Evolutionary conservation across 495 filamentous ascomycete genomes (phyloP).

Genomic region (Lophiostoma macrostomum): DNA sequence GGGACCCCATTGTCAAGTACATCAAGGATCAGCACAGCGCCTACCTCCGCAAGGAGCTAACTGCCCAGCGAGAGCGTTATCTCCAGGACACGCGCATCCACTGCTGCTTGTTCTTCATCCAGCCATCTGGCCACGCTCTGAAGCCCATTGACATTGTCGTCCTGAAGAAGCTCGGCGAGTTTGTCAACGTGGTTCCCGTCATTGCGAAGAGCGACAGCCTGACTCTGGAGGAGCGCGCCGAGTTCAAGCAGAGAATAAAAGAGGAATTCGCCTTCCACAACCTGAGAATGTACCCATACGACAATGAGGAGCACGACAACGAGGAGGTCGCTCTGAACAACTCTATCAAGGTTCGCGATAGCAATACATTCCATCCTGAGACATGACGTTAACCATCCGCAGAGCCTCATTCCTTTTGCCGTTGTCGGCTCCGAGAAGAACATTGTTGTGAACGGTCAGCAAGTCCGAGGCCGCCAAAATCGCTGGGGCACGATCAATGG

Average conservation of each 20-base stretch:
- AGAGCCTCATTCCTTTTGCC: conserved; percentile 95
- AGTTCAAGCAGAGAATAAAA: conserved; percentile 98
- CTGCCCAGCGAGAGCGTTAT: conserved; percentile 98
- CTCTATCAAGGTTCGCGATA: conserved; percentile 79
- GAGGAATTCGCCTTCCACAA: conserved; percentile 99
- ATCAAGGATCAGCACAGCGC: conserved; percentile 99
- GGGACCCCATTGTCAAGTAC: conserved; percentile 98
- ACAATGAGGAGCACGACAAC: conserved; percentile 96
- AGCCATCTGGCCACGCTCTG: conserved; percentile 92
- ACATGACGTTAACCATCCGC: conserved; percentile 13
- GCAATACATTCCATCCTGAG: background rate
- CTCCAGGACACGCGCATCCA: conserved; percentile 99
- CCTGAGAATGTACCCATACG: conserved; percentile 99
- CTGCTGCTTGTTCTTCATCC: conserved; percentile 99
- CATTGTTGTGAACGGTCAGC: conserved; percentile 95
- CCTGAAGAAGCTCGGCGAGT: conserved; percentile 96
- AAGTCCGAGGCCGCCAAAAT: conserved; percentile 97
- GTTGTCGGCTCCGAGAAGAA: conserved; percentile 97
- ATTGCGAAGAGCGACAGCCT: conserved; percentile 98
- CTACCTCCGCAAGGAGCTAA: conserved; percentile 98
- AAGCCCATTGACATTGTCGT: conserved; percentile 99
- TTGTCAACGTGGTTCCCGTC: conserved; percentile 98
- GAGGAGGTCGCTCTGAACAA: conserved; percentile 92
- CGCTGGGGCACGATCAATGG: conserved; percentile 97
- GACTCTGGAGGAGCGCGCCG: conserved; percentile 89